Base-by-base conservation (phyloP, 2,329 filamentous ascomycete species). In the Sporothrix brunneoviolacea region DNA sequence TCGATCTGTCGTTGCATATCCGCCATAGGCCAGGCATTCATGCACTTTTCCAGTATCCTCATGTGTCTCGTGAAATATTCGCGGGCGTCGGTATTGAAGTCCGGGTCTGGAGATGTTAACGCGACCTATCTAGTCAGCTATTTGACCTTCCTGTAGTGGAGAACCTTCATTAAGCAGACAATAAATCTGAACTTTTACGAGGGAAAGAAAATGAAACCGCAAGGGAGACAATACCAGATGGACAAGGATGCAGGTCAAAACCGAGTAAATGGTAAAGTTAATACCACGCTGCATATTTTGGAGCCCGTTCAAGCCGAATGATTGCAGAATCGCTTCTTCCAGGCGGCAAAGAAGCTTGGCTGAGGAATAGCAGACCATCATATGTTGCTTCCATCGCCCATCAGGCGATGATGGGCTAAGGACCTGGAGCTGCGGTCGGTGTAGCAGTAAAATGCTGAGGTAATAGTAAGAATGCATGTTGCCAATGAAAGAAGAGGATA, bases 11-110 rank as follows among this genome's bases (percentile, higher is more conserved):
- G 84, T 64, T 94, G 84, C 69, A 95, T 86, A 60, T 96, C 91
- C 3, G 87, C 85, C 79, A 94, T 89, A 2, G 88, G 86, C 86
- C 88, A 94, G 4, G 83, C 82, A 8, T 79, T 76, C 63, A 88
- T 87, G 59, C 90, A 93, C 57, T 82, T 84, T 65, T 97, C 91
- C 52, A 97, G 73, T 33, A 97, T 84, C 50, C 91, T 83, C 91
- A 97, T 96, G 60, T 96, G 91, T 42, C 91, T 79, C 2, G 88
- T 86, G 62, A 97, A 97, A 64, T 86, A 97, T 55, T 91, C 86
- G 28, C 88, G 80, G 6, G 91, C 88, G 64, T 95, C 89, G 0
- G 76, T 73, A 63, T 93, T 91, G 51, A 95, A 79, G 35, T 93
- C 87, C 1, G 89, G 87, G 64, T 97, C 91, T 16, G 93, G 91